Conservation (phyloP, 2,329 filamentous ascomycete species). For the Aspergillus luchuensis region DNA sequence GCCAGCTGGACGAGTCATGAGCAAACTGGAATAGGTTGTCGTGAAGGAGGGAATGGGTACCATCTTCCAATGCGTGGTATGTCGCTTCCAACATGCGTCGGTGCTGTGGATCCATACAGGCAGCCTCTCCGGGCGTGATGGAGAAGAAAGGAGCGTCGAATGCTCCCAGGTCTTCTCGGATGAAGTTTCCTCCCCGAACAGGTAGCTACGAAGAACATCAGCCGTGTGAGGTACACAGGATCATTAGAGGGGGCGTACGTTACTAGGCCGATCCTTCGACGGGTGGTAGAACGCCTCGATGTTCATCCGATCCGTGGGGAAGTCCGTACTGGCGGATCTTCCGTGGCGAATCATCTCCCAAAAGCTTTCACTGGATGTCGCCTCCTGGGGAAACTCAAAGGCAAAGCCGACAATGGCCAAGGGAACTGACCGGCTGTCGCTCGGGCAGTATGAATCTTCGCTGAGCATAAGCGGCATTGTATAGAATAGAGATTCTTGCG, state of each 20-base stretch:
- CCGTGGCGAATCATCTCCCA: constrained; percentile 2
- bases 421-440: not conserved
- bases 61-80: constrained; percentile 5
- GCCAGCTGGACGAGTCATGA: not conserved
- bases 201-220: not conserved
- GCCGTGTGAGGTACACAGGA: not conserved
- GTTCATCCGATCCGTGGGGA: constrained; percentile 4
- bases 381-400: constrained; percentile 1
- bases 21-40: too few relatives aligned
- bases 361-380: not conserved
- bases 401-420: not conserved
- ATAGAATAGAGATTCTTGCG: not conserved
- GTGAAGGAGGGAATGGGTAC: not conserved
- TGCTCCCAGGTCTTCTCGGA: not conserved
- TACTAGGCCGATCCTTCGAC: not conserved
- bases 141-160: constrained; percentile 4
- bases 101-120: constrained; percentile 5
- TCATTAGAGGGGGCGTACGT: not conserved
- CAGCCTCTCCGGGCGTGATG: not conserved
- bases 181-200: not conserved
- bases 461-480: not conserved
- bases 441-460: not conserved
- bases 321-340: not conserved
- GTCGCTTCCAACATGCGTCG: not conserved
- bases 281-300: constrained; percentile 1